Evolutionary conservation across 768 basidiomycete species (phyloP), one percentile per base, ranked within the genome.

Genomic region (Boletus subcaerulescens): DNA sequence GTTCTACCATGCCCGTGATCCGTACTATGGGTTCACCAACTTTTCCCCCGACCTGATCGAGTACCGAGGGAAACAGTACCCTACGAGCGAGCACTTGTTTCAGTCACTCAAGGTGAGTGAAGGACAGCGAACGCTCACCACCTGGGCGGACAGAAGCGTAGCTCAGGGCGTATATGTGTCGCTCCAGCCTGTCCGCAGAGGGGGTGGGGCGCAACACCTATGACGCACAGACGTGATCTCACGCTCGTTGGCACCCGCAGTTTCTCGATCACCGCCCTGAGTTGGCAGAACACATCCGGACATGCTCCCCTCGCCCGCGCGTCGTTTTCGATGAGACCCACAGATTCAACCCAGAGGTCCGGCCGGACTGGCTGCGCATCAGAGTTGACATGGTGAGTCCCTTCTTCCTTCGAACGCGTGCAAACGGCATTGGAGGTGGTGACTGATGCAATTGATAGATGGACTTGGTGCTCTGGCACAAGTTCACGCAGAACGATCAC

Each of bases 71-170:
- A 74, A 70, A 56, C 42, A 57, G 3, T 80, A 80, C 54, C 74
- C 74, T 1, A 79, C 79, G 11, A 75, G 75, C 45, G 78, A 79
- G 57, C 79, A 80, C 57, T 58, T 80, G 39, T 80, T 76, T 47
- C 77, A 80, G 52, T 72, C 78, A 22, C 67, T 77, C 61, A 79
- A 74, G 70, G 73, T 72, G 43, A 66, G 69, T 15, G 22, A 29
- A 15, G 7, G 13, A 46, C 18, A 8, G n/a, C 20, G n/a, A 48
- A 18, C 43, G 15, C 43, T 39, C 39, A 42, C 51, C 39, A 32
- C 47, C 14, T 11, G 29, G 9, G 36, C 24, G 20, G 35, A 32
- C 26, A n/a, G 22, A 24, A 22, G 40, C 14, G 5, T 36, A 36
- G 35, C 36, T 40, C 40, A 45, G 10, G 22, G 49, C 22, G 20